Percentiles rank a stretch among this genome's conserved stretches.
Conservation (phyloP, 225 moss, liverwort and hornwort genomes). For the Marchantia polymorpha region DNA sequence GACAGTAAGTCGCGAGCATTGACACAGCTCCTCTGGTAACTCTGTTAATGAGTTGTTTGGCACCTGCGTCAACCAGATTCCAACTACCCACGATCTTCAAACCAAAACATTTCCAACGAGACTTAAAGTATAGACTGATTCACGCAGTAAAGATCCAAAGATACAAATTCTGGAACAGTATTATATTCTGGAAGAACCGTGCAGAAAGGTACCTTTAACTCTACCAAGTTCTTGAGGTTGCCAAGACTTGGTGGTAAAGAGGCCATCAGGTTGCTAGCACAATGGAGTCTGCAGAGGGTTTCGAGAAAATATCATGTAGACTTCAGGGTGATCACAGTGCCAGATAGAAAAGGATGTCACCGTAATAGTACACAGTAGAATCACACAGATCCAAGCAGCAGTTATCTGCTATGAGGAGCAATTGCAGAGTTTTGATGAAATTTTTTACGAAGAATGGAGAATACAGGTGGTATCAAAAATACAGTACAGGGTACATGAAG, state of each 20-base stretch:
- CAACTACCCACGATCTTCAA: neutral
- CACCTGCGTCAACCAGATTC: constrained; percentile 24
- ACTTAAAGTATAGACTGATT: neutral
- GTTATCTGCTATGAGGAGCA: neutral
- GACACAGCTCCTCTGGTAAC: constrained; percentile 42
- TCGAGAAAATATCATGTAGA: neutral
- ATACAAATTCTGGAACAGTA: neutral
- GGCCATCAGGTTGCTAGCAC: constrained; percentile 61
- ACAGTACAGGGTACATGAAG: neutral
- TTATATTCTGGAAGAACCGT: neutral
- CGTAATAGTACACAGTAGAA: neutral
- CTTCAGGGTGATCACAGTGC: neutral
- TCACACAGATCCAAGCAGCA: too few species aligned
- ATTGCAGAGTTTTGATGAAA: neutral
- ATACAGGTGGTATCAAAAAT: neutral
- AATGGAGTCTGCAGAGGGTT: constrained; percentile 53
- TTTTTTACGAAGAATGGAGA: too few species aligned
- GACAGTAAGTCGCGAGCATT: constrained; percentile 36
- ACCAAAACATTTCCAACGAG: neutral
- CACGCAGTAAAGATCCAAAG: neutral
- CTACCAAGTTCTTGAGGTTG: constrained; percentile 64
- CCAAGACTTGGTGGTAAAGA: constrained; percentile 67
- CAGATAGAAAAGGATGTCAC: neutral
- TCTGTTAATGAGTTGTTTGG: constrained; percentile 35
- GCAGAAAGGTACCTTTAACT: constrained; percentile 56